These are phyloP conservation scores for Metschnikowia cerradonensis DNA, from an alignment of 805 yeast species.

Conservation along the genomic window DNA sequence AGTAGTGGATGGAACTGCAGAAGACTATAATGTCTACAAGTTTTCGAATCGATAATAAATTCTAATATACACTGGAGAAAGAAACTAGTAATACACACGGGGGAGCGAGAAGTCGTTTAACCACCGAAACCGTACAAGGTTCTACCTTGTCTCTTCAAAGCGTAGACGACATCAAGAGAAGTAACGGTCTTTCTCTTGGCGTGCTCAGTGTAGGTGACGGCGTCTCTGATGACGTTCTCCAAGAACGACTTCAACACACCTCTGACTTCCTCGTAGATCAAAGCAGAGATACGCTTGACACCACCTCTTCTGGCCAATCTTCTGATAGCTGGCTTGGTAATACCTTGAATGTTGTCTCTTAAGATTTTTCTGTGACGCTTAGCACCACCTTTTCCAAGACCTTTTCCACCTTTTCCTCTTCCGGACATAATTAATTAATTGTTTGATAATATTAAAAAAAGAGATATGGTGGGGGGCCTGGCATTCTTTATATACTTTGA, in stretches of 20 bases:
- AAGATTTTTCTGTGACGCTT: constrained; percentile 99
- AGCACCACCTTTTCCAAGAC: constrained; percentile 99
- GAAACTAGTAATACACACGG: constrained; percentile 20
- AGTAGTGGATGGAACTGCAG: too few species aligned
- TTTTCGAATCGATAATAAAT: constrained; percentile 17
- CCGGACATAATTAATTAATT: constrained; percentile 72
- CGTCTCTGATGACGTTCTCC: constrained; percentile 97
- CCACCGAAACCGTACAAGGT: constrained; percentile 99
- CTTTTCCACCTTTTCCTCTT: constrained; percentile 99
- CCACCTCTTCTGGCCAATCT: constrained; percentile 99
- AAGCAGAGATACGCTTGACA: constrained; percentile 99
- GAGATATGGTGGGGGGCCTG: constrained; percentile 8
- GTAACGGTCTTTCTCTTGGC: constrained; percentile 99
- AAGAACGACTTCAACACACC: constrained; percentile 93
- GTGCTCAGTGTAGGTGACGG: constrained; percentile 99
- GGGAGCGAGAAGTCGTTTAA: constrained; percentile 30
- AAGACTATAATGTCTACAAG: neutral
- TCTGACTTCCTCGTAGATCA: constrained; percentile 98
- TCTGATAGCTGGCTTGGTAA: constrained; percentile 99
- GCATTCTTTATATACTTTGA: constrained; percentile 8
- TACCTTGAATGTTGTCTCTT: constrained; percentile 99
- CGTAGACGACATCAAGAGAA: constrained; percentile 96
- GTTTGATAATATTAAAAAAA: constrained; percentile 10
- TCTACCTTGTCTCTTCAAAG: constrained; percentile 99
- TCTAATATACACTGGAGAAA: constrained; percentile 21